Evolutionary conservation across 2,329 filamentous ascomycete species (phyloP), one percentile per base, ranked within the genome.

Genomic region (Cytospora paraplurivora): DNA sequence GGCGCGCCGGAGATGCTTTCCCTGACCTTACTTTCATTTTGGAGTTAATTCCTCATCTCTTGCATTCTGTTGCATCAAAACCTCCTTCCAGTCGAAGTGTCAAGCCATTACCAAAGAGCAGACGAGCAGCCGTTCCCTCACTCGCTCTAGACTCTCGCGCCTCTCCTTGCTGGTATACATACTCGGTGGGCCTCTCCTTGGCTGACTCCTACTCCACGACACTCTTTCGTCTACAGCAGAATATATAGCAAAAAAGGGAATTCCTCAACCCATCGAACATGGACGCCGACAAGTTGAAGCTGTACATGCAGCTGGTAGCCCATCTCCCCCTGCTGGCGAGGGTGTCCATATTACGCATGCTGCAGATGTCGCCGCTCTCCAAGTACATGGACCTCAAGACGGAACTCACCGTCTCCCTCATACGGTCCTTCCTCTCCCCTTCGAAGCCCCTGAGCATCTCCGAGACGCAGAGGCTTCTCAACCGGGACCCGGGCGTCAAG

Each of bases 341-440:
- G 67, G 83, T 88, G 1, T 81, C 86, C 2, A 66, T 91, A 13
- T 77, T 82, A 55, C 89, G 93, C 70, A 72, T 87, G 2, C 79
- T 97, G 8, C 84, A 82, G 34, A 76, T 90, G 49, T 92, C 93
- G 0, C 82, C 88, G 38, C 87, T 87, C 8, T 85, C 89, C 5
- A 85, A 86, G 54, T 92, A 95, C 78, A 88, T 94, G 77, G 90
- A 96, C 73, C 77, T 97, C 4, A 84, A 84, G 58, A 94, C 89
- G 15, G 89, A 90, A 62, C 72, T 97, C 61, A 87, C 83, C 1
- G 81, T 97, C 62, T 83, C 86, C 33, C 77, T 95, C 17, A 74
- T 97, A n/a, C 88, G 91, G 21, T 84, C 84, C 0, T 79, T 92
- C 61, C 73, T 92, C 58, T 72, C 74, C 15, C 76, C 78, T 3